These are phyloP conservation scores for Pelargonium myrrhifolium DNA, from an alignment of 441 rosid species.

Conservation along the genomic window DNA sequence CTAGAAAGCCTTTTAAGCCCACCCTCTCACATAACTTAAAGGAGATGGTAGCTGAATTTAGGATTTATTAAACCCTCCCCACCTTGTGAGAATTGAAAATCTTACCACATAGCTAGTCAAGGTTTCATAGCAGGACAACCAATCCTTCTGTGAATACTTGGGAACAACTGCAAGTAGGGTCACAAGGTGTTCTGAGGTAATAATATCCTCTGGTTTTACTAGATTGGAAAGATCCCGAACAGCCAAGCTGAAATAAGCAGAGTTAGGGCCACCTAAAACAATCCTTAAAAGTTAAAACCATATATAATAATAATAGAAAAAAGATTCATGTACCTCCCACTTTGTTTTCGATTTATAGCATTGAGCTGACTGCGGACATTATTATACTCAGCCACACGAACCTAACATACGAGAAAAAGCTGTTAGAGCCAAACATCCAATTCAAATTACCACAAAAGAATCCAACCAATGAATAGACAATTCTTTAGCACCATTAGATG, in stretches of 20 bases:
- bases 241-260: conserved; percentile 69
- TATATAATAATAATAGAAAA: background rate
- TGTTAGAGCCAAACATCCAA: conserved; percentile 15
- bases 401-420: conserved; percentile 38
- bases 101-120: conserved; percentile 90
- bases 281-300: background rate
- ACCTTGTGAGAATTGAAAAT: background rate
- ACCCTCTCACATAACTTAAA: background rate
- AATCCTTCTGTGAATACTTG: conserved; percentile 93
- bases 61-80: background rate
- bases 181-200: conserved; percentile 70
- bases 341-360: conserved; percentile 91
- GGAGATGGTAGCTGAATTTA: background rate
- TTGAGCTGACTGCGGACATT: conserved; percentile 91
- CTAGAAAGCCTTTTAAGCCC: conserved; percentile 9
- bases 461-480: background rate
- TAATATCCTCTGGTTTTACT: conserved; percentile 86
- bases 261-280: conserved; percentile 18
- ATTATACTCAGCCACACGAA: conserved; percentile 90
- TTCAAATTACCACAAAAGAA: background rate
- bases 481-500: background rate
- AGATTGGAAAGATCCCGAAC: conserved; percentile 93
- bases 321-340: conserved; percentile 61
- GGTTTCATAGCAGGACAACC: conserved; percentile 88
- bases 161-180: conserved; percentile 88